phyloP scores from a whole-genome alignment of 2,329 filamentous ascomycete species.

The Cordyceps pruinosa region DNA sequence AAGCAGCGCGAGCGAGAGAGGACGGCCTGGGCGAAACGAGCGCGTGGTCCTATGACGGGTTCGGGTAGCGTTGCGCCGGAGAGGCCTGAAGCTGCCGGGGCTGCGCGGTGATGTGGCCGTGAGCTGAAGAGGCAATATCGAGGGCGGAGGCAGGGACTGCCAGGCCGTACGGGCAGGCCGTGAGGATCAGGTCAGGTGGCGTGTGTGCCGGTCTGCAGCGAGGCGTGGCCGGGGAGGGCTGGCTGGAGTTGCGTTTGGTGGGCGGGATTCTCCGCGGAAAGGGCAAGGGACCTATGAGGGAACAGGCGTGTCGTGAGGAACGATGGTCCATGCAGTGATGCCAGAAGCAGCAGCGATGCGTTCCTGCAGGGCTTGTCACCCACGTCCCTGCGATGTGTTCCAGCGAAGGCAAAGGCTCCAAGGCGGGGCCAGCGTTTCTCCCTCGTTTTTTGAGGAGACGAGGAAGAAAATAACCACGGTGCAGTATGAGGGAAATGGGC shows the following conservation, averaged over 20 bases:
- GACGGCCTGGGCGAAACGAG: not conserved
- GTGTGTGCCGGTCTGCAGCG: not conserved
- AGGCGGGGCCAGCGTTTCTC: not conserved
- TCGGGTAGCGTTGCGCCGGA: slow-evolving; percentile 4
- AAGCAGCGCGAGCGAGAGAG: not conserved
- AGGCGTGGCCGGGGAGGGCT: not conserved
- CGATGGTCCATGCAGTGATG: not conserved
- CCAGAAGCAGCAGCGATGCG: not conserved
- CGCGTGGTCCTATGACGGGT: not conserved
- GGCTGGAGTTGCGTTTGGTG: not conserved
- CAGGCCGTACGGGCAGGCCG: not conserved
- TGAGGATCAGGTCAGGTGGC: not conserved
- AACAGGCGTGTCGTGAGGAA: not conserved
- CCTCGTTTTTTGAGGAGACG: not conserved
- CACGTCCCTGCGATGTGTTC: not conserved
- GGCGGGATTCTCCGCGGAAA: slow-evolving; percentile 2
- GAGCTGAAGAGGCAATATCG: not conserved
- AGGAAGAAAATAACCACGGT: not conserved
- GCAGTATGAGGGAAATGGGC: not conserved
- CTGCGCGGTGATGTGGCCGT: slow-evolving; percentile 3
- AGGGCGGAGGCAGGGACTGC: too few species aligned
- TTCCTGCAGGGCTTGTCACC: not conserved
- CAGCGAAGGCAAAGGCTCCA: not conserved
- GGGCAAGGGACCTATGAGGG: not conserved
- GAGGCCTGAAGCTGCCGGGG: not conserved